Conservation (phyloP, 164 flowering plant species). For the Vitis cinerea region DNA sequence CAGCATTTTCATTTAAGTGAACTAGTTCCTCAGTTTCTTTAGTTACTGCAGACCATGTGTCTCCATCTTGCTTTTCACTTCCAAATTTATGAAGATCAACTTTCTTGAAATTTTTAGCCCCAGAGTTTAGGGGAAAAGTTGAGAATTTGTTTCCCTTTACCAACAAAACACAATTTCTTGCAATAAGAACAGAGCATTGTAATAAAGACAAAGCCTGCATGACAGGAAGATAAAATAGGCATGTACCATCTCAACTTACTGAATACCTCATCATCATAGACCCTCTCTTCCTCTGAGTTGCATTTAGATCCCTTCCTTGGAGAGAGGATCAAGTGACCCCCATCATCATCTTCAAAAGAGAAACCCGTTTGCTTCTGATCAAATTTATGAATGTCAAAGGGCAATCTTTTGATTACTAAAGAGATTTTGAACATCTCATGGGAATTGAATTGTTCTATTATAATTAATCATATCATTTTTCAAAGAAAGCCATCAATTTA, state of each 20-base stretch:
- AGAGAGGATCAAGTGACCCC: conserved; percentile 14
- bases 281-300: conserved; percentile 30
- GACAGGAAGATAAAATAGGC: not conserved
- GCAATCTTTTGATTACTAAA: no score
- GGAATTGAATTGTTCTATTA: no score
- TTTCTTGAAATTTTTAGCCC: conserved; percentile 14
- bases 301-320: conserved; percentile 11
- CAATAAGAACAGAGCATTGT: not conserved
- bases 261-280: conserved; percentile 41
- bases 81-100: conserved; percentile 10
- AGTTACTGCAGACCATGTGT: conserved; percentile 33
- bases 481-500: no score
- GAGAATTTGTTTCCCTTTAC: conserved; percentile 18
- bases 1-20: conserved; percentile 25
- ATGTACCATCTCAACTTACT: not conserved
- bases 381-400: no score
- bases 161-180: conserved; percentile 1
- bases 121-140: conserved; percentile 9
- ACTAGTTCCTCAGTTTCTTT: conserved; percentile 41
- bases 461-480: no score
- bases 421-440: no score
- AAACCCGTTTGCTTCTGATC: conserved; percentile 21
- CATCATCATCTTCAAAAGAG: conserved; percentile 27
- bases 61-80: conserved; percentile 18
- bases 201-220: not conserved